These are phyloP conservation scores for Mychonastes homosphaera DNA, from an alignment of 139 green algal genomes.

Conservation along the genomic window DNA sequence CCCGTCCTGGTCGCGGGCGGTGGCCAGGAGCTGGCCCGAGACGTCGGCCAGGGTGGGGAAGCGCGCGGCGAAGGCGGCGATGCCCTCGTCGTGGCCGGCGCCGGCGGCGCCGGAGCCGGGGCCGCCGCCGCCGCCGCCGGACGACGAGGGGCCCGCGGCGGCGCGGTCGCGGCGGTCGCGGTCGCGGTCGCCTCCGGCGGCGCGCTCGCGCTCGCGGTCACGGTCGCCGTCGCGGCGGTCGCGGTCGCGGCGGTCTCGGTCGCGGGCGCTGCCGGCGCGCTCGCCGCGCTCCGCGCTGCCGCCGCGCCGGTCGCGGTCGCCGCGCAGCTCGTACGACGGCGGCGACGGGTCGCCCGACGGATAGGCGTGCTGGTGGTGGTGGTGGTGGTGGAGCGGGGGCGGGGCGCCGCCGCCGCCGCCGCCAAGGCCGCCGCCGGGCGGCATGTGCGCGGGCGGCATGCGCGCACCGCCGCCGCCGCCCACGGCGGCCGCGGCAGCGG, in stretches of 20 bases:
- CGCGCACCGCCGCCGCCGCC: not conserved
- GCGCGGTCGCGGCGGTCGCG: conserved; percentile 2
- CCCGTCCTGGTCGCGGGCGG: conserved; percentile 94
- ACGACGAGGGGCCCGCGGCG: not conserved
- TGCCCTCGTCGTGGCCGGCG: conserved; percentile 9
- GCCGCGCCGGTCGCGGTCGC: not conserved
- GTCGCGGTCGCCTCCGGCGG: not conserved
- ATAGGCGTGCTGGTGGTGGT: conserved; percentile 7
- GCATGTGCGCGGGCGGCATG: not conserved
- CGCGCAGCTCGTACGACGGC: too few species aligned
- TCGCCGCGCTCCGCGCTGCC: conserved; percentile 3
- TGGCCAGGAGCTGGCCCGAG: conserved; percentile 68
- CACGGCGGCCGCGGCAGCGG: too few species aligned
- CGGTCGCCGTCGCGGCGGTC: conserved; percentile 5
- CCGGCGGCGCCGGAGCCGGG: not conserved
- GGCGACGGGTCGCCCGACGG: not conserved
- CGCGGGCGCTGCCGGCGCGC: conserved; percentile 5
- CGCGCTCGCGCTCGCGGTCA: conserved; percentile 2
- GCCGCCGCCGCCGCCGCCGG: not conserved
- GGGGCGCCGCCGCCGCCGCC: not conserved
- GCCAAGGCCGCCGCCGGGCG: not conserved
- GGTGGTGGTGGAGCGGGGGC: conserved; percentile 6
- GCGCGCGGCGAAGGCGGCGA: conserved; percentile 25
- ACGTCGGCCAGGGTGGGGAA: conserved; percentile 66
- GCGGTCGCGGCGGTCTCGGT: conserved; percentile 15